Evolutionary conservation across 345 rosid genomes (phyloP).

Genomic region (Syzygium aqueum): DNA sequence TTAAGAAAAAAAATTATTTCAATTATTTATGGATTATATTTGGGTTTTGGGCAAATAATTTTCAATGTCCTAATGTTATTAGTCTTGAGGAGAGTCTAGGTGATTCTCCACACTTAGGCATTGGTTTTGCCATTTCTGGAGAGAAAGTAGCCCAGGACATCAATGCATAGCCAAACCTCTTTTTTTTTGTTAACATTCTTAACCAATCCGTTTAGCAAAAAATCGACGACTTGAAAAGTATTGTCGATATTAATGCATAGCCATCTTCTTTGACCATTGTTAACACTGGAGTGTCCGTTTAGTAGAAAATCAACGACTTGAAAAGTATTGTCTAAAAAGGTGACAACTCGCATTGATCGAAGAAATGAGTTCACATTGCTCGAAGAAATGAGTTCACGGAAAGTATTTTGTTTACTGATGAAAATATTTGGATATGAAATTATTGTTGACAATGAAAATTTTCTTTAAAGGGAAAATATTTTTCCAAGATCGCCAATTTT

Average conservation of each 20-base stretch:
- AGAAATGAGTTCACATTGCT: neutral
- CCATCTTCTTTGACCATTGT: neutral
- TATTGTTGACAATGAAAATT: neutral
- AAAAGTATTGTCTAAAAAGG: neutral
- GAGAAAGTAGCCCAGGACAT: no score
- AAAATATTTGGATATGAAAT: neutral
- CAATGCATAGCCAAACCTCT: neutral
- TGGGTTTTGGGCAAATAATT: neutral
- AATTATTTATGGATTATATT: neutral
- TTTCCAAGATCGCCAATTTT: neutral
- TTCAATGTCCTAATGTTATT: neutral
- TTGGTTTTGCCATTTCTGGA: neutral
- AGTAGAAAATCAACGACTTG: neutral
- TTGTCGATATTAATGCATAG: neutral
- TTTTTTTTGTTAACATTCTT: neutral
- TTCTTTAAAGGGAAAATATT: neutral
- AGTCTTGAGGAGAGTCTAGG: neutral
- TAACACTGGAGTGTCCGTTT: no score
- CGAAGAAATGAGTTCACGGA: neutral
- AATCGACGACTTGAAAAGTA: neutral
- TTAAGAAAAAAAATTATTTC: no score
- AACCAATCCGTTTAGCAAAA: neutral
- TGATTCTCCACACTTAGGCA: neutral
- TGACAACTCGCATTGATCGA: neutral
- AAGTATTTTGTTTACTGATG: neutral